Evolutionary conservation across 2,329 filamentous ascomycete species (phyloP).

Genomic region (Periconia digitata): DNA sequence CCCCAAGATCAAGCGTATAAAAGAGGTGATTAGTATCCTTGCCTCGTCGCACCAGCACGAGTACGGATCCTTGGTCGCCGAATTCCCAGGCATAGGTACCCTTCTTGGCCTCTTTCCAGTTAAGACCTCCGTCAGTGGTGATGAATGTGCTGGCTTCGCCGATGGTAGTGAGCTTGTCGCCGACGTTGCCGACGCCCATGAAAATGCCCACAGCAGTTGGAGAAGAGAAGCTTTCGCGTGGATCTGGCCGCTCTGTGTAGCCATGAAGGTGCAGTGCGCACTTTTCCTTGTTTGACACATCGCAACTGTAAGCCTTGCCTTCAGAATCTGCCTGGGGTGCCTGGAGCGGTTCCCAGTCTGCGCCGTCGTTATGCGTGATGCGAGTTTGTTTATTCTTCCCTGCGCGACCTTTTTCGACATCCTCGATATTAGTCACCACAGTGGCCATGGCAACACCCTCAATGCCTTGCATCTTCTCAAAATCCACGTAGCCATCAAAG

Average conservation of each 20-base stretch:
- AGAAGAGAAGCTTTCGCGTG: conserved; percentile 83
- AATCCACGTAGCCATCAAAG: conserved; percentile 78
- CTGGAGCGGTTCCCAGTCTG: conserved; percentile 76
- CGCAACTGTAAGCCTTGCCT: conserved; percentile 71
- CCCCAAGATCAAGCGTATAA: conserved; percentile 81
- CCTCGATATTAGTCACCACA: conserved; percentile 72
- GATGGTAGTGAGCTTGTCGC: conserved; percentile 64
- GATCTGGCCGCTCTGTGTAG: conserved; percentile 87
- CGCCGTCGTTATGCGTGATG: conserved; percentile 96
- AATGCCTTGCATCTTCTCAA: conserved; percentile 90
- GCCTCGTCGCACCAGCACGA: conserved; percentile 79
- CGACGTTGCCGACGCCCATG: conserved; percentile 91
- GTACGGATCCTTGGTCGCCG: conserved; percentile 90
- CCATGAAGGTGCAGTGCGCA: conserved; percentile 93
- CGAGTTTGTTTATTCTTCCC: conserved; percentile 82
- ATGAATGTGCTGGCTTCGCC: conserved; percentile 87
- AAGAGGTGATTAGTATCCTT: conserved; percentile 67
- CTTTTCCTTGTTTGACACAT: conserved; percentile 58
- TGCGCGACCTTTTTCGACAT: conserved; percentile 61
- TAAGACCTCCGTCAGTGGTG: conserved; percentile 86
- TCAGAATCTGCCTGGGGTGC: conserved; percentile 73
- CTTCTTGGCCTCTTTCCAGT: conserved; percentile 82
- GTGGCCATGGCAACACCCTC: conserved; percentile 92
- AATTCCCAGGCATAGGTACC: conserved; percentile 92
- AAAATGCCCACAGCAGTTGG: conserved; percentile 85